These are phyloP conservation scores for Lepiota venenata DNA, from an alignment of 768 basidiomycete species.

Conservation along the genomic window DNA sequence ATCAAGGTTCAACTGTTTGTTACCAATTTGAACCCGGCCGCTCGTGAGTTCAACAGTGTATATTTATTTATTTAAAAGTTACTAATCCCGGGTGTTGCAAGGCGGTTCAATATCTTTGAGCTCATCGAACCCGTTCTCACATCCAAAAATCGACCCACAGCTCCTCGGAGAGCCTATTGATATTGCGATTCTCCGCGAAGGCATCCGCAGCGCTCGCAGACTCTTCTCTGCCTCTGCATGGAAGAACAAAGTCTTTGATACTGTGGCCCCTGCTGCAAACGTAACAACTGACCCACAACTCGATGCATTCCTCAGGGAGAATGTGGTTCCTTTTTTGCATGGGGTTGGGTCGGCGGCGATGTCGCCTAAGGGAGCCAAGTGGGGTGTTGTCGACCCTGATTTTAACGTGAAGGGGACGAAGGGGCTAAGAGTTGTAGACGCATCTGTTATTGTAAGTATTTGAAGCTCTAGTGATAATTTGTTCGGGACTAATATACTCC, in stretches of 20 bases:
- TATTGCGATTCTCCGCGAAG: conserved; percentile 18
- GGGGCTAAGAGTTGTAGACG: conserved; percentile 8
- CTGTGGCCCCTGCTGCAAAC: conserved; percentile 1
- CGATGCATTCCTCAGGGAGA: conserved; percentile 9
- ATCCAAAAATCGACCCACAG: conserved; percentile 39
- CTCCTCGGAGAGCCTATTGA: conserved; percentile 21
- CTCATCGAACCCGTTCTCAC: conserved; percentile 36
- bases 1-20: neutral
- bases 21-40: neutral
- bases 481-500: too few species aligned
- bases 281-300: conserved; percentile 23
- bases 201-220: conserved; percentile 13
- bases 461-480: too few species aligned
- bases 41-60: neutral
- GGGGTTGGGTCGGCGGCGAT: conserved; percentile 4
- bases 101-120: conserved; percentile 24
- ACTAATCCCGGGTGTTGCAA: neutral
- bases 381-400: conserved; percentile 3
- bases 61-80: neutral
- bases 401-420: conserved; percentile 5
- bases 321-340: neutral
- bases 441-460: neutral
- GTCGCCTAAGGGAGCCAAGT: conserved; percentile 1
- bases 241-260: conserved; percentile 13
- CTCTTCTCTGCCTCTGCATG: conserved; percentile 20